phyloP scores from a whole-genome alignment of 179 eudicot species.

The Actinidia polygama region DNA sequence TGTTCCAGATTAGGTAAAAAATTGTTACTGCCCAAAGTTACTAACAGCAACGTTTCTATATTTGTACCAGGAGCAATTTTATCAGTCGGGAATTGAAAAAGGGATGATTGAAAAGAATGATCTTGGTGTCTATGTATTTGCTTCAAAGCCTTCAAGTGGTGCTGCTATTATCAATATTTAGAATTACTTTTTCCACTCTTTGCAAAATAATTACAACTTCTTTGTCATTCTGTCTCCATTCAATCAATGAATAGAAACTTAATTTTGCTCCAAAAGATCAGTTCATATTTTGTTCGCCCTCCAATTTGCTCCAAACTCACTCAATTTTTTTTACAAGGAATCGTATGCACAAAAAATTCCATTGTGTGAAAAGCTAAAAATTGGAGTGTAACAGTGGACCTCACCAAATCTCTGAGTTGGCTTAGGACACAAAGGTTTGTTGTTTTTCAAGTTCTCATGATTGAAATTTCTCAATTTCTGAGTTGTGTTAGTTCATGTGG shows the following conservation, averaged over 20 bases:
- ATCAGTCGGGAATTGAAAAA: neutral
- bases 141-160: conserved; percentile 8
- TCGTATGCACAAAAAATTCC: no score
- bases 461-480: no score
- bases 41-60: neutral
- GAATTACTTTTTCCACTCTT: no score
- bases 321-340: no score
- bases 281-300: neutral
- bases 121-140: conserved; percentile 1
- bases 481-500: no score
- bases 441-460: no score
- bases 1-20: neutral
- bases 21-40: neutral
- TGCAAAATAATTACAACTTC: neutral
- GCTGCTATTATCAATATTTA: conserved; percentile 6
- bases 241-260: neutral
- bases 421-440: no score
- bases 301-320: no score
- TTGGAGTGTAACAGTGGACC: no score
- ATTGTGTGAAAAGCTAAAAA: no score
- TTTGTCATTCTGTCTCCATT: neutral
- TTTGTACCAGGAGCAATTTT: conserved; percentile 9
- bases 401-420: no score
- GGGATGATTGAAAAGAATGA: neutral
- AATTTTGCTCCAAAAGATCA: neutral